Base-by-base conservation (phyloP, 2,329 filamentous ascomycete species). In the Xylaria hypoxylon region DNA sequence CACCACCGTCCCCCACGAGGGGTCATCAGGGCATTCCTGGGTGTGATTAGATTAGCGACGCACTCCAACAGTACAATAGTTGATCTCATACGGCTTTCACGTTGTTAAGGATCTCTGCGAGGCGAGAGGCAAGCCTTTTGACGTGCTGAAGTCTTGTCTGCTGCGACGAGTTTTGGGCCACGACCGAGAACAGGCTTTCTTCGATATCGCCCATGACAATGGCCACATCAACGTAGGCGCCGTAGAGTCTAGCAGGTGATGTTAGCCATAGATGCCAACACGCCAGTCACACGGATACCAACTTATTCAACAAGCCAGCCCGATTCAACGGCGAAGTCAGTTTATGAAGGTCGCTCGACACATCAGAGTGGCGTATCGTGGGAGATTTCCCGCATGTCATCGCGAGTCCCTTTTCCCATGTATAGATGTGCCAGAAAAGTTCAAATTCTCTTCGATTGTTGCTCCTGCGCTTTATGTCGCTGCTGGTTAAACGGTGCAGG, bases 351-450 rank as follows among this genome's bases (percentile, higher is more conserved):
- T 58, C 67, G 17, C 60, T 76, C 7, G 72, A 68, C 11, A 77
- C 73, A 13, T 77, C 75, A 22, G 74, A 75, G 24, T 72, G 70
- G 61, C 74, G 75, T 10, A 77, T 75, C 1, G 70, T 68, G 1
- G 74, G 72, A 4, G 75, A 69, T 26, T 71, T 72, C 4, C 75
- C 75, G 19, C 70, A 70, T 2, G 75, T 75, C 51, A 77, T 71
- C 5, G 75, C 73, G 3, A 77, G 55, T 1, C 72, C 74, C 56
- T 75, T 77, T 7, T 77, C 75, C 70, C 72, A 75, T 2, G 69
- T 44, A 22, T 73, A 77, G 26, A 76, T 68, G 55, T 76, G 70
- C 74, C 75, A 77, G 62, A 77, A 76, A 8, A 76, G 55, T 11
- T 31, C 55, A 8, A 69, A 48, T 13, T 72, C 70, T 24, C 48